phyloP scores from a whole-genome alignment of 2,329 filamentous ascomycete species.

The Diaporthe sp. region DNA sequence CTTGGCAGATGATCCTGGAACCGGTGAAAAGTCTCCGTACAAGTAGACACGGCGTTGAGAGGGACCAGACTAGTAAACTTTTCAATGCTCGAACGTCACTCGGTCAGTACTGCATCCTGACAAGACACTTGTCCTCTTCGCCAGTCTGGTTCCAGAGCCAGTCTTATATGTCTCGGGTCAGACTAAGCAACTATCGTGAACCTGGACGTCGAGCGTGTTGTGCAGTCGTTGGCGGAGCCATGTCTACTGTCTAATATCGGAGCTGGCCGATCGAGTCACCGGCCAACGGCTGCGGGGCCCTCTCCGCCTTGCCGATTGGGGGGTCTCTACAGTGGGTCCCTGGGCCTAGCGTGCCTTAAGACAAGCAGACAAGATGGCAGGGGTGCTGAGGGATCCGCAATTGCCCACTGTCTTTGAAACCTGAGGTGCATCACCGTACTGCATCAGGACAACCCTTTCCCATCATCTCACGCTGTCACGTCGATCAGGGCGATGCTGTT shows the following conservation, averaged over 20 bases:
- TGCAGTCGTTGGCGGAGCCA: slow-evolving; percentile 5
- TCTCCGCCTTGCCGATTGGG: slow-evolving; percentile 3
- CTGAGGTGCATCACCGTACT: slow-evolving; percentile 32
- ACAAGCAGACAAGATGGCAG: not conserved
- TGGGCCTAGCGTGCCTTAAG: not conserved
- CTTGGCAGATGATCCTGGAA: not conserved
- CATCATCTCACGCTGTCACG: slow-evolving; percentile 14
- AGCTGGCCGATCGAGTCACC: slow-evolving; percentile 30
- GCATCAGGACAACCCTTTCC: slow-evolving; percentile 33
- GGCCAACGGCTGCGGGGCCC: slow-evolving; percentile 16
- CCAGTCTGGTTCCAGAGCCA: not conserved
- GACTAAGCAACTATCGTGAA: not conserved
- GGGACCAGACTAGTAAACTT: not conserved
- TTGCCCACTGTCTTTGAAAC: slow-evolving; percentile 37
- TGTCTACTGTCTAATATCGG: slow-evolving; percentile 8
- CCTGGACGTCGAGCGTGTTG: not conserved
- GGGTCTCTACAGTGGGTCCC: not conserved
- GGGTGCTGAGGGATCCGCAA: not conserved
- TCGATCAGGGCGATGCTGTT: slow-evolving; percentile 14
- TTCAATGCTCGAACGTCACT: not conserved
- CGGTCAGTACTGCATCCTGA: slow-evolving; percentile 4
- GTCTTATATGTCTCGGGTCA: not conserved
- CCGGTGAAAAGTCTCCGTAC: not conserved
- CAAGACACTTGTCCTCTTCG: not conserved
- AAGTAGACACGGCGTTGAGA: not conserved